These are phyloP conservation scores for Scheffersomyces coipomensis DNA, from an alignment of 805 yeast genomes.

Conservation along the genomic window DNA sequence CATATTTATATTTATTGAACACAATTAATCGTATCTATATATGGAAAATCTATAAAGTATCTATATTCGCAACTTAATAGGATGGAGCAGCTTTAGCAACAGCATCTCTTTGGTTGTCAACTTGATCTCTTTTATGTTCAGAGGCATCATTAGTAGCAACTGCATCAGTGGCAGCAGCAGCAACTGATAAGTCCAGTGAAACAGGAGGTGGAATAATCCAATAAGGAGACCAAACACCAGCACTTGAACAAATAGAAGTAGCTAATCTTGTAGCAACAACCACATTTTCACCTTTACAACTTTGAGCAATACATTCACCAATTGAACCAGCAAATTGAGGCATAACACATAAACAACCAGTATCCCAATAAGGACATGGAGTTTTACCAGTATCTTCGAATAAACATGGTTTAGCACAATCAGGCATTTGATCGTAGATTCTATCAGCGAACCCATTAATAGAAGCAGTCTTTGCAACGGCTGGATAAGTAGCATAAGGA, in stretches of 20 bases:
- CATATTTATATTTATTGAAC: no score
- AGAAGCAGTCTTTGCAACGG: conserved; percentile 44
- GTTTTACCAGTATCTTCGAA: not conserved
- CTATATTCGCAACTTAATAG: no score
- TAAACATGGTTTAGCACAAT: conserved; percentile 41
- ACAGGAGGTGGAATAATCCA: conserved; percentile 26
- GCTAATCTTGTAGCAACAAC: conserved; percentile 27
- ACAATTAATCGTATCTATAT: no score
- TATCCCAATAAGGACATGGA: conserved; percentile 20
- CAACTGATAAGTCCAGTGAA: conserved; percentile 18
- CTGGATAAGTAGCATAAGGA: conserved; percentile 30
- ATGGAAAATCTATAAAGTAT: no score
- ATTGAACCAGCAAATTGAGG: conserved; percentile 29
- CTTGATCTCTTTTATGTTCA: no score
- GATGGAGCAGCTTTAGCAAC: no score
- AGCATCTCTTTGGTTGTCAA: no score
- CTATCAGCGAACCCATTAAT: conserved; percentile 51
- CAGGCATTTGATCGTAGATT: conserved; percentile 33
- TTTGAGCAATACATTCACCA: conserved; percentile 36
- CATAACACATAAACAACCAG: conserved; percentile 46
- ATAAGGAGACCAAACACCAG: conserved; percentile 30
- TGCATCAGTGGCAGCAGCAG: conserved; percentile 21
- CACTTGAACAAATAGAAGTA: conserved; percentile 32
- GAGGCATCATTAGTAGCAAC: conserved; percentile 10
- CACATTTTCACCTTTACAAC: conserved; percentile 33